Evolutionary conservation across 345 rosid species (phyloP).

Genomic region (Acer negundo): DNA sequence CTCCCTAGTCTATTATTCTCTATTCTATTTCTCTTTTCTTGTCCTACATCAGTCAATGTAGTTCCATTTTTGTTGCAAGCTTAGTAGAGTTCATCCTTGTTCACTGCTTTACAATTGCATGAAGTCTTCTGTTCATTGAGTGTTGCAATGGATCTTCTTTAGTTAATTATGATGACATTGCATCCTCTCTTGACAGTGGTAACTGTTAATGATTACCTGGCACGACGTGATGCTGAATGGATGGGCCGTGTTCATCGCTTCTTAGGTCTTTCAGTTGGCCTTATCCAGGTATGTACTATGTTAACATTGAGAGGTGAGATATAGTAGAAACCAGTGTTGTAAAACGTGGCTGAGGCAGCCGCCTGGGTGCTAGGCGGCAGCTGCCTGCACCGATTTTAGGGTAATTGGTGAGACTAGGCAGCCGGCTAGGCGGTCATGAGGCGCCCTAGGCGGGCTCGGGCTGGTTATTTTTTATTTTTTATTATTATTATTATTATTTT

Average conservation of each 20-base stretch:
- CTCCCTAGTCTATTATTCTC: no score
- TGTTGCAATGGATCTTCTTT: not conserved
- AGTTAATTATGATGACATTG: slow-evolving; percentile 16
- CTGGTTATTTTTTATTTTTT: no score
- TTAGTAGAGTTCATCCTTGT: not conserved
- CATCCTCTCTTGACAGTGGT: slow-evolving; percentile 64
- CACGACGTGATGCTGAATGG: slow-evolving; percentile 99
- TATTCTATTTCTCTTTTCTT: not conserved
- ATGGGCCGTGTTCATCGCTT: slow-evolving; percentile 96
- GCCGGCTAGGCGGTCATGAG: no score
- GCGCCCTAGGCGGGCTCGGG: no score
- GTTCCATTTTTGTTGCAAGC: not conserved
- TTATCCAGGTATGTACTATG: slow-evolving; percentile 70
- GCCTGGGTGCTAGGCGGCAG: no score
- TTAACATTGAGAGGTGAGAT: slow-evolving; percentile 9
- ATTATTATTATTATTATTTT: no score
- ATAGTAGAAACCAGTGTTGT: not conserved
- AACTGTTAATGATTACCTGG: slow-evolving; percentile 94
- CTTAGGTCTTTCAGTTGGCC: slow-evolving; percentile 95
- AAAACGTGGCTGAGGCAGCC: no score
- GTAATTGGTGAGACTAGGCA: no score
- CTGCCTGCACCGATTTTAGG: no score
- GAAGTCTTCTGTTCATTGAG: not conserved
- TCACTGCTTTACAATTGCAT: not conserved
- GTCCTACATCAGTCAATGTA: not conserved